Conservation (phyloP, 768 basidiomycete genomes). For the Cystofilobasidium macerans region DNA sequence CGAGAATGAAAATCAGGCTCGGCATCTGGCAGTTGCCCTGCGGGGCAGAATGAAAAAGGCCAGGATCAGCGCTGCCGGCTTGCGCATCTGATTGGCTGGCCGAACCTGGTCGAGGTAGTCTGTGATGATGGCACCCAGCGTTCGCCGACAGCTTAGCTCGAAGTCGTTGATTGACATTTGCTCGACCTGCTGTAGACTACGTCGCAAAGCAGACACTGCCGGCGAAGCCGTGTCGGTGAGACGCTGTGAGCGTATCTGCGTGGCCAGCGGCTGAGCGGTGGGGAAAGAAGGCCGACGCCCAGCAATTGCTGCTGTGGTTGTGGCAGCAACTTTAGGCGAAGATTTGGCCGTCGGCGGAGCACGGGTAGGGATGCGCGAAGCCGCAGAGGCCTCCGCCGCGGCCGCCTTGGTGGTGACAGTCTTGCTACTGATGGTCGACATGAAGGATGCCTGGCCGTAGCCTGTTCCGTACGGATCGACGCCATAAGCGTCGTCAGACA, state of each 20-base stretch:
- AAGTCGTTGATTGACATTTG: slow-evolving; percentile 1
- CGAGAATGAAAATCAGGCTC: slow-evolving; percentile 10
- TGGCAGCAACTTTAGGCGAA: not conserved
- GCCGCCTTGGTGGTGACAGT: not conserved
- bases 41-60: not conserved
- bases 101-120: slow-evolving; percentile 14
- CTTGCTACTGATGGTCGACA: not conserved
- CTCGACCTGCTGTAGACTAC: too few relatives aligned
- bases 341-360: not conserved
- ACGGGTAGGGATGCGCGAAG: not conserved
- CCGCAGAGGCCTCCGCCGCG: not conserved
- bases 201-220: too few relatives aligned
- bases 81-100: not conserved
- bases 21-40: slow-evolving; percentile 24
- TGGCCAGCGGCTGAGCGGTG: not conserved
- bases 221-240: not conserved
- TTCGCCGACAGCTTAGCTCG: not conserved
- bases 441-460: not conserved
- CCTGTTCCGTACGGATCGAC: not conserved
- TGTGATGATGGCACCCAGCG: not conserved
- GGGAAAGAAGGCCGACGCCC: not conserved
- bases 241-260: not conserved
- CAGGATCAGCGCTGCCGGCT: too few relatives aligned
- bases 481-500: not conserved
- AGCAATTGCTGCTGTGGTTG: too few relatives aligned